Conservation (phyloP, 352 stramenopile species). For the Peronospora destructor region DNA sequence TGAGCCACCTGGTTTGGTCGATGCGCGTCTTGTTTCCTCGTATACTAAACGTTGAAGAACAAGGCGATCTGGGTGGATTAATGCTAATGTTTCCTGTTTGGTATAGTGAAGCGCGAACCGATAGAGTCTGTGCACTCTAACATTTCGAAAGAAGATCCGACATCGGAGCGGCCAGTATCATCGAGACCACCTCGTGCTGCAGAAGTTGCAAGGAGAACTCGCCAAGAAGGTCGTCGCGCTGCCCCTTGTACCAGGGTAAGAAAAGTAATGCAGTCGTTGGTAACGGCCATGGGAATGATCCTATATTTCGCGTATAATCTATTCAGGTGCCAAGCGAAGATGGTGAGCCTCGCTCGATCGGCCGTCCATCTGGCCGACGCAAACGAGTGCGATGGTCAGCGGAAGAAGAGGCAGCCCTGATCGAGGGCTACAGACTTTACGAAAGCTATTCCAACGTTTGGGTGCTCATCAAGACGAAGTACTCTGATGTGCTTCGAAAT, state of each 20-base stretch:
- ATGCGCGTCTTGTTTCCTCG: slow-evolving; percentile 20
- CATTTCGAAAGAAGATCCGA: slow-evolving; percentile 10
- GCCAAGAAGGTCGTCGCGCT: slow-evolving; percentile 12
- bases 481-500: slow-evolving; percentile 33
- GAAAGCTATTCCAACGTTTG: slow-evolving; percentile 46
- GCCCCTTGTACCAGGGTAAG: slow-evolving; percentile 9
- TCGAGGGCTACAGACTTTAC: slow-evolving; percentile 54
- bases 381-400: slow-evolving; percentile 43
- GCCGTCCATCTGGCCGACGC: neutral
- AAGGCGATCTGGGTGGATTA: neutral
- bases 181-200: slow-evolving; percentile 14
- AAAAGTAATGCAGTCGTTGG: neutral
- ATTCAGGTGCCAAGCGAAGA: slow-evolving; percentile 13
- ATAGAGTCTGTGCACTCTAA: slow-evolving; percentile 17
- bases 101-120: slow-evolving; percentile 11
- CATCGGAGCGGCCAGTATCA: slow-evolving; percentile 4
- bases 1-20: slow-evolving; percentile 23
- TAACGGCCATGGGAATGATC: neutral
- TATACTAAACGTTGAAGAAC: slow-evolving; percentile 8
- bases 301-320: neutral
- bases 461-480: slow-evolving; percentile 63
- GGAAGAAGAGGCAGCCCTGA: slow-evolving; percentile 48
- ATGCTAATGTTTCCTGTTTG: slow-evolving; percentile 7
- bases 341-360: neutral
- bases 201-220: slow-evolving; percentile 6